Evolutionary conservation across 1,139 yeast genomes (phyloP), one percentile per base, ranked within the genome.

Genomic region (Casaregolazyma lundiana): DNA sequence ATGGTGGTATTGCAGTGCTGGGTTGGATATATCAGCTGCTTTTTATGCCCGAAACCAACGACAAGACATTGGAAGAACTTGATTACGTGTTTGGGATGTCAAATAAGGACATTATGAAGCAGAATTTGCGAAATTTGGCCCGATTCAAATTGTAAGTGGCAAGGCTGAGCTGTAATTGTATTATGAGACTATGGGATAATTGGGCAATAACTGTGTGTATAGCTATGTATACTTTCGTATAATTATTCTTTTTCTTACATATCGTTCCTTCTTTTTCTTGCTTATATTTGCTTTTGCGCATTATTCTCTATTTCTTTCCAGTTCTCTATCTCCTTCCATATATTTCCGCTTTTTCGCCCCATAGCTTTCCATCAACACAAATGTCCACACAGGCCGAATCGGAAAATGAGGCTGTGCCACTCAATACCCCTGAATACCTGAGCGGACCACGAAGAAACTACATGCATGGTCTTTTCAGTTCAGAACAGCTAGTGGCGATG

Each of bases 1-100:
- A 77, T 56, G 84, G 84, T 46, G 84, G 84, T 44, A 72, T 79
- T 56, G 81, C 81, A 1, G 72, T 76, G 49, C 50, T 79, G 21
- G 84, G 82, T 36, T 69, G 76, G 61, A 59, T 78, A 47, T 79
- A 79, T 65, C 84, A 78, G 64, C 53, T 75, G 43, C 46, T 61
- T 42, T 61, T 59, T 51, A 59, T 62, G 62, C 81, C 81, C 17
- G 51, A 49, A 35, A 49, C 51, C 9, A 43, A 49, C 20, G 45
- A 41, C 24, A 49, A 43, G 48, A 49, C 48, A 5, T 29, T 49
- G 41, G 51, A 49, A 37, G 48, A 49, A 21, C 37, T 49, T 29
- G 51, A 49, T 36, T 21, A 79, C 68, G 65, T 58, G 40, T 64
- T 62, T 54, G 50, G 53, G 40, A 53, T 51, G 53, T 57, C 59